These are phyloP conservation scores for Globisporangium middletonii DNA, from an alignment of 352 stramenopile species.

Conservation along the genomic window DNA sequence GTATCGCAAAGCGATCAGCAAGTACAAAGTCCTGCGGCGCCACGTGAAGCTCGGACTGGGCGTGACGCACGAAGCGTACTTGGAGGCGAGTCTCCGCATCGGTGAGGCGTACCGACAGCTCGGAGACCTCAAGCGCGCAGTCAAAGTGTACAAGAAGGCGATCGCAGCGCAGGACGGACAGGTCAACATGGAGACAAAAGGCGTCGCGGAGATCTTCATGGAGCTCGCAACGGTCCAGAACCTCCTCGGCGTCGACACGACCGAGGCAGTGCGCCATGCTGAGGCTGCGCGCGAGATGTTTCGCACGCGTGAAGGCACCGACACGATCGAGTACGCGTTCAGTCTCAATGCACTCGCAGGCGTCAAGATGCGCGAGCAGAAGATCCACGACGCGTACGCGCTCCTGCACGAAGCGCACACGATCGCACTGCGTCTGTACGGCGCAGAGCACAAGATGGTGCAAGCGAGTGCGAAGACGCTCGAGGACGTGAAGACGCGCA, in stretches of 20 bases:
- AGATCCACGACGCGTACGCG: constrained; percentile 47
- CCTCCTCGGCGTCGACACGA: constrained; percentile 27
- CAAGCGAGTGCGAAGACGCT: constrained; percentile 57
- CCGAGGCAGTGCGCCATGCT: constrained; percentile 27
- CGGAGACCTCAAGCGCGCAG: constrained; percentile 38
- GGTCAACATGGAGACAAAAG: constrained; percentile 58
- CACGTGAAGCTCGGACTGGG: constrained; percentile 64
- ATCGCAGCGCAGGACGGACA: constrained; percentile 46
- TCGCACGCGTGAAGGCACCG: constrained; percentile 52
- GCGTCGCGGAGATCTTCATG: constrained; percentile 77
- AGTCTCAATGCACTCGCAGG: constrained; percentile 76
- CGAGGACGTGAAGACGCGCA: constrained; percentile 48
- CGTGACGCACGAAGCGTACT: constrained; percentile 61
- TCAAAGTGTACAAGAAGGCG: constrained; percentile 51
- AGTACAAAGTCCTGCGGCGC: constrained; percentile 67
- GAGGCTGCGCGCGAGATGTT: constrained; percentile 52
- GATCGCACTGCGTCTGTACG: constrained; percentile 67
- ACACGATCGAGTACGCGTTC: constrained; percentile 68
- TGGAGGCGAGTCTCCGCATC: constrained; percentile 66
- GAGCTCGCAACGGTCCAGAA: constrained; percentile 52
- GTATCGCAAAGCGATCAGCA: constrained; percentile 56
- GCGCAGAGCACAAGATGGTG: constrained; percentile 54
- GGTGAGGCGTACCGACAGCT: constrained; percentile 68
- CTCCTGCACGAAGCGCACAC: constrained; percentile 58
- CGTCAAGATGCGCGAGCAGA: constrained; percentile 62